Evolutionary conservation across 2,329 filamentous ascomycete genomes (phyloP).

Genomic region (Pseudocercospora crystallina): DNA sequence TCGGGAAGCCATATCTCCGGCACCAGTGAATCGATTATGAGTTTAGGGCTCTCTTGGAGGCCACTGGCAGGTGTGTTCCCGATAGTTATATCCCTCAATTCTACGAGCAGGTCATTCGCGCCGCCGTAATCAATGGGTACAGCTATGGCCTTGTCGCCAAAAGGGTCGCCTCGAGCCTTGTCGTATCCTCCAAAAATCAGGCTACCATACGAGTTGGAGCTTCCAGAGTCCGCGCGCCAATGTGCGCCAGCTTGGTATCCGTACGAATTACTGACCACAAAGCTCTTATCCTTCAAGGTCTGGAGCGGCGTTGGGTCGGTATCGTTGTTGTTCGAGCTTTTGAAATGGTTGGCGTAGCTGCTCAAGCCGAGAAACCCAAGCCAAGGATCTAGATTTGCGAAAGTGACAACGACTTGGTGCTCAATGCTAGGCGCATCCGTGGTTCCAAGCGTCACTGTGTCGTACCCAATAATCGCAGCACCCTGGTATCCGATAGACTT

Average conservation of each 20-base stretch:
- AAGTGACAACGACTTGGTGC: conserved; percentile 1
- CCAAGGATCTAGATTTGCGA: conserved; percentile 19
- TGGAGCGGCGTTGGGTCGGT: conserved; percentile 34
- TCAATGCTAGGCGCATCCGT: not conserved
- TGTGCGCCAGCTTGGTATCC: conserved; percentile 42
- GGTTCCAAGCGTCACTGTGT: not conserved
- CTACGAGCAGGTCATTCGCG: conserved; percentile 24
- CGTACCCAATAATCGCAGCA: not conserved
- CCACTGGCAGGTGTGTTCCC: too few relatives aligned
- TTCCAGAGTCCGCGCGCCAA: not conserved
- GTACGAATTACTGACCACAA: conserved; percentile 38
- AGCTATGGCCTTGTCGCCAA: conserved; percentile 38
- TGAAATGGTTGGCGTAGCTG: conserved; percentile 33
- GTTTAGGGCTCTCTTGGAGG: too few relatives aligned
- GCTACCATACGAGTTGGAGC: not conserved
- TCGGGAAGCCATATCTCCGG: conserved; percentile 43
- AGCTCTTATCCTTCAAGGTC: conserved; percentile 26
- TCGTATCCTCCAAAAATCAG: conserved; percentile 44
- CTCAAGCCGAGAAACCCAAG: conserved; percentile 40
- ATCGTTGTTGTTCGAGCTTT: conserved; percentile 38
- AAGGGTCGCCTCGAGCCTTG: conserved; percentile 37
- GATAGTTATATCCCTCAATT: conserved; percentile 22
- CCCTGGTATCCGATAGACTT: not conserved
- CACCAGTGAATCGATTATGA: conserved; percentile 40
- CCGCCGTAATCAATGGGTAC: conserved; percentile 33